Base-by-base conservation (phyloP, 345 rosid genomes). In the Lepidium sativum region DNA sequence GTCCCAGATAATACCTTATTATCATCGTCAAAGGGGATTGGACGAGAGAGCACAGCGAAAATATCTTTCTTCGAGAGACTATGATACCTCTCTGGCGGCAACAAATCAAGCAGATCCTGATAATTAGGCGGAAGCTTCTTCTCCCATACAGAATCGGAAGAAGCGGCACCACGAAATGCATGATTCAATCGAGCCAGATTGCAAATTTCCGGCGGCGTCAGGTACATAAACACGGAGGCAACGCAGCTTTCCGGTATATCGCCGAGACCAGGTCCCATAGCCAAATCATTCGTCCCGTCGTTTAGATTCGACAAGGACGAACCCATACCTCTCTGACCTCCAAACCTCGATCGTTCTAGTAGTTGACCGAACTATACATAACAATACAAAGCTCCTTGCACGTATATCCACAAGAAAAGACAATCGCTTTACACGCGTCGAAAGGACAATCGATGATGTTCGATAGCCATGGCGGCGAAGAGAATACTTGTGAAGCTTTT, bases 121-220 rank as follows among this genome's bases (percentile, higher is more conserved):
- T 89, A 92, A 75, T 87, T 87, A 4, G 72, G 17, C 3, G 98
- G 98, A 16, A 92, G 76, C 79, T 92, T 92, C 68, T 80, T 74
- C 61, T 84, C 86, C 98, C 98, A 92, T 1, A 92, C 97, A 1
- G 89, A 81, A 68, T 92, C 98, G 2, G 98, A 92, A 5, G 96
- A 89, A 2, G 98, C 91, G 6, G 97, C 97, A 9, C 94, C 96
- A 3, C 92, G 88, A 69, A 92, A 92, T 14, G 97, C 80, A 25
- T 78, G 77, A 76, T 83, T 89, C 17, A 89, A 68, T 53, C 97
- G 76, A 13, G 98, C 98, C 9, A 92, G 82, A 69, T 92, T 92
- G 78, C 98, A 92, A 80, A 92, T 92, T 87, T 92, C 98, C 72
- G 97, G 96, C 43, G 98, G 96, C 4, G 88, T 86, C 66, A 92